Percentiles rank a stretch among this genome's conserved stretches.
phyloP scores from a whole-genome alignment of 768 basidiomycete genomes.

The Coprinopsis strossmayeri region DNA sequence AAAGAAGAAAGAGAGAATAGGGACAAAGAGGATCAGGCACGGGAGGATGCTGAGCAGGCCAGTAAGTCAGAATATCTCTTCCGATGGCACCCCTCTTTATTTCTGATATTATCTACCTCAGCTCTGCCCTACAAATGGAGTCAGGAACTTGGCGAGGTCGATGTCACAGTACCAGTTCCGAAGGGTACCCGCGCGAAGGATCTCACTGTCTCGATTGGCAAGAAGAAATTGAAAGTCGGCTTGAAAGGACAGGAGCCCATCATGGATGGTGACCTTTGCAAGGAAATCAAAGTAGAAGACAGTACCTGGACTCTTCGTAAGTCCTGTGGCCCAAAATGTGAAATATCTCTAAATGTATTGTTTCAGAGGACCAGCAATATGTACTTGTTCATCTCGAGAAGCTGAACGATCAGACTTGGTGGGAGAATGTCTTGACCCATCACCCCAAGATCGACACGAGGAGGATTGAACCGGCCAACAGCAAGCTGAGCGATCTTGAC shows the following conservation, averaged over 20 bases:
- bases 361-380: slow-evolving; percentile 67
- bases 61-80: no score
- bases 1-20: slow-evolving; percentile 68
- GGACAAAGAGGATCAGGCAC: slow-evolving; percentile 61
- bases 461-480: slow-evolving; percentile 93
- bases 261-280: slow-evolving; percentile 84
- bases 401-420: slow-evolving; percentile 86
- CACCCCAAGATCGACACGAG: slow-evolving; percentile 96
- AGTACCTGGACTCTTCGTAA: slow-evolving; percentile 93
- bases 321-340: no score
- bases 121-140: slow-evolving; percentile 90
- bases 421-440: slow-evolving; percentile 93
- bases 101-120: slow-evolving; percentile 25
- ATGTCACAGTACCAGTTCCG: slow-evolving; percentile 77
- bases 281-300: slow-evolving; percentile 92
- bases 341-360: slow-evolving; percentile 2
- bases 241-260: slow-evolving; percentile 84
- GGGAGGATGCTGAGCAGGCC: slow-evolving; percentile 78
- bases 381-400: slow-evolving; percentile 82
- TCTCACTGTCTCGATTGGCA: slow-evolving; percentile 66
- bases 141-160: slow-evolving; percentile 84
- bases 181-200: slow-evolving; percentile 81
- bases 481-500: slow-evolving; percentile 93
- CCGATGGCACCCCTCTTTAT: no score
- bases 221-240: slow-evolving; percentile 77